Conservation (phyloP, 352 stramenopile genomes). For the Blastocystis sp. region DNA sequence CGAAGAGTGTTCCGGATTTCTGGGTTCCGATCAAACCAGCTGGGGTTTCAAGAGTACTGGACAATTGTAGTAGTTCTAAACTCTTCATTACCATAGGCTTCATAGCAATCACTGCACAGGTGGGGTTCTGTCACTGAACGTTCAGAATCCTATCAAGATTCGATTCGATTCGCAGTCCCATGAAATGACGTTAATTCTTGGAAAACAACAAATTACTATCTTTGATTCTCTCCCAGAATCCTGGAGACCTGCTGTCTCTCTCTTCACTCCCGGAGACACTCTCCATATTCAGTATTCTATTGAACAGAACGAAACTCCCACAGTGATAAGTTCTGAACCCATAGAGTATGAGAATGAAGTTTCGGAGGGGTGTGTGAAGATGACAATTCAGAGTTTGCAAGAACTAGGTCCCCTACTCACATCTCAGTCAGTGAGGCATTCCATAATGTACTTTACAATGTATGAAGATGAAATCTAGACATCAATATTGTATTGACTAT, state of each 20-base stretch:
- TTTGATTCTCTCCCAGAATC: constrained; percentile 30
- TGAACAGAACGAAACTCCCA: not conserved
- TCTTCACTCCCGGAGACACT: not conserved
- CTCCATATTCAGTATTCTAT: not conserved
- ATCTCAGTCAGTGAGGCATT: no score
- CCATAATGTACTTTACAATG: not conserved
- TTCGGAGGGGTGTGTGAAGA: not conserved
- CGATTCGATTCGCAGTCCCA: not conserved
- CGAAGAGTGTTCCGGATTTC: not conserved
- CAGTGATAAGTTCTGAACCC: not conserved
- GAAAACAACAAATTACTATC: not conserved
- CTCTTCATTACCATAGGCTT: not conserved
- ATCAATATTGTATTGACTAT: not conserved
- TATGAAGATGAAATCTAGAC: not conserved
- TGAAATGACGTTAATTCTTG: constrained; percentile 1
- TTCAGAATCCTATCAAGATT: not conserved
- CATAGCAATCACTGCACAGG: constrained; percentile 39
- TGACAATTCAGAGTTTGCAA: not conserved
- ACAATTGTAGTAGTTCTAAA: not conserved
- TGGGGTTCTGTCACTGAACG: not conserved
- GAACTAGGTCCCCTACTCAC: not conserved
- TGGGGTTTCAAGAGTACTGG: constrained; percentile 51
- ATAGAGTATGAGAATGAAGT: not conserved
- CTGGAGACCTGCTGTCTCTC: constrained; percentile 29
- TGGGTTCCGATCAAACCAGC: constrained; percentile 16